Conservation (phyloP, 148 eudicot species). For the Cornus suecica region DNA sequence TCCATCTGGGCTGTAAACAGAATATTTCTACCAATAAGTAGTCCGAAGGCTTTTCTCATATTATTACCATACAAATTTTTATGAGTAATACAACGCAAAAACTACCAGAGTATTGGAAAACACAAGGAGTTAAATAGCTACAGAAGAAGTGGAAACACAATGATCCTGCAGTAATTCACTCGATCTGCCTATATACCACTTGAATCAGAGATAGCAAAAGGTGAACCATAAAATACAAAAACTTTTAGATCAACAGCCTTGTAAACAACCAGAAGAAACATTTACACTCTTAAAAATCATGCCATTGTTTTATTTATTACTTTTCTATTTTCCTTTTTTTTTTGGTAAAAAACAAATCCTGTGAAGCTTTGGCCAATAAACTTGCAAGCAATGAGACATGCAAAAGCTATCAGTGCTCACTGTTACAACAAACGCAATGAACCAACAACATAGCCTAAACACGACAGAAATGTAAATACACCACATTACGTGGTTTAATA, state of each 20-base stretch:
- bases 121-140: not conserved
- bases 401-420: not conserved
- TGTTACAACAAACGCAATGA: not conserved
- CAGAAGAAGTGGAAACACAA: not conserved
- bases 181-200: not conserved
- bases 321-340: too few species aligned
- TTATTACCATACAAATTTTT: not conserved
- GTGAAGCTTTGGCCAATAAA: not conserved
- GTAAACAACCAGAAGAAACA: slow-evolving; percentile 6
- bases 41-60: not conserved
- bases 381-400: not conserved
- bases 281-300: not conserved
- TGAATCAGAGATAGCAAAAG: not conserved
- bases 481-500: too few species aligned
- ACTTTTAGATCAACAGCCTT: not conserved
- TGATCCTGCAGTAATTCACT: not conserved
- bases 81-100: not conserved
- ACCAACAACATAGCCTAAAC: too few species aligned
- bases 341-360: too few species aligned
- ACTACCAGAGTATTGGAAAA: not conserved
- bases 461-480: too few species aligned
- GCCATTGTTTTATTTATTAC: not conserved
- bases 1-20: slow-evolving; percentile 71
- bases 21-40: slow-evolving; percentile 5
- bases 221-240: not conserved